Base-by-base conservation (phyloP, 768 basidiomycete genomes). In the Rhodotorula kratochvilovae region DNA sequence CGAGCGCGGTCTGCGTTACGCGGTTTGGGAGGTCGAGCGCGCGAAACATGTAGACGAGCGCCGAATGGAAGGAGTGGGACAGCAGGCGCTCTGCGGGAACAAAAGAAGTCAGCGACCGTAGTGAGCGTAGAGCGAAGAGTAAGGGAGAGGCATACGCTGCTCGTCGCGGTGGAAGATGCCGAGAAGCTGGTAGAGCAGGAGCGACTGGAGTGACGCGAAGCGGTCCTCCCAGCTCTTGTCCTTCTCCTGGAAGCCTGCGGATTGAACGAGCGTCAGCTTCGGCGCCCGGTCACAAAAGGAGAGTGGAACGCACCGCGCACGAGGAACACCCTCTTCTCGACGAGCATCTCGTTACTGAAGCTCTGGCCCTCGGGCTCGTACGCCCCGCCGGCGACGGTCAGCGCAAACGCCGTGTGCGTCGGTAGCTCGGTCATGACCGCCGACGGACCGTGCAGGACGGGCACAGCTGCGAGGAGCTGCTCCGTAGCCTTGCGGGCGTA, bases 141-240 rank as follows among this genome's bases (percentile, higher is more conserved):
- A 21, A 7, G 31, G 19, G 25, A 7, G 5, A 33, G 19, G 45
- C 72, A 42, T 17, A 73, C 70, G 73, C 46, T 75, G 73, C 58
- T 71, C 70, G 56, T 75, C 73, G 19, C 63, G 63, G 35, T 75
- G 70, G 61, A 75, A 75, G 35, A 74, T 63, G 13, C 73, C 73
- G 31, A 75, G 67, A 3, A 75, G 73, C 56, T 74, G 70, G 48
- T 75, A 75, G 1, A 75, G 57, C 8, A 75, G 63, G 31, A 71
- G 42, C 21, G 61, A 63, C 57, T 75, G 73, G 5, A 75, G n/a
- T 2, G 58, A 51, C 10, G 70, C 60, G 36, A 75, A 75, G 17
- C 36, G 55, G 23, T 75, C 67, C 3, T 68, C 56, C 33, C 61
- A 71, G 17, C 42, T 63, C 51, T 71, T 71, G 1, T n/a, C 19